Evolutionary conservation across 2,329 filamentous ascomycete genomes (phyloP).

Genomic region (Trichoderma hamatum): DNA sequence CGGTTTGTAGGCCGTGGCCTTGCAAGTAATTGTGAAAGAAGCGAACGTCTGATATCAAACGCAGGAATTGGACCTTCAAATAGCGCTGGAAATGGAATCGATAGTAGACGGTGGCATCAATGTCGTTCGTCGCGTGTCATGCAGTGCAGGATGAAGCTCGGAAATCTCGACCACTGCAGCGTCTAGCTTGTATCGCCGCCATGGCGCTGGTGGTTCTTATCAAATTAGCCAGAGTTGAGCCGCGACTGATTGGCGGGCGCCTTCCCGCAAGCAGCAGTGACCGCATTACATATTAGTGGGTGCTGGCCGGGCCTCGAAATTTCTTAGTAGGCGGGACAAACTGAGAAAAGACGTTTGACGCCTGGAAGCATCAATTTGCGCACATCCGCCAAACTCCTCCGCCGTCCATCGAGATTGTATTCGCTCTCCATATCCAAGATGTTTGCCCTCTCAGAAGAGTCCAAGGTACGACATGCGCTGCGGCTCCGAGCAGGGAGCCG

Average conservation of each 20-base stretch:
- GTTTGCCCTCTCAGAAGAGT: conserved; percentile 86
- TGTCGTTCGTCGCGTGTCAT: conserved; percentile 22
- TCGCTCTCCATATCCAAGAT: conserved; percentile 43
- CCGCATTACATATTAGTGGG: conserved; percentile 13
- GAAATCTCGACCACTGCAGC: conserved; percentile 22
- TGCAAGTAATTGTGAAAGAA: not conserved
- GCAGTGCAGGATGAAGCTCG: conserved; percentile 23
- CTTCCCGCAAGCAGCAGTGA: conserved; percentile 11
- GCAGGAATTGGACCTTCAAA: not conserved
- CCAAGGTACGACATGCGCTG: conserved; percentile 68
- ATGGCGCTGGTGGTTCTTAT: not conserved
- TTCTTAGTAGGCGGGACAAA: conserved; percentile 21
- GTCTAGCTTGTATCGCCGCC: not conserved
- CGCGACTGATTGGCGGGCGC: conserved; percentile 27
- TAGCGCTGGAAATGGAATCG: not conserved
- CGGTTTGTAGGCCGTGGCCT: conserved; percentile 28
- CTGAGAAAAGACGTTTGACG: not conserved
- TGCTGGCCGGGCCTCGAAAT: conserved; percentile 24
- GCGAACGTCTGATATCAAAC: not conserved
- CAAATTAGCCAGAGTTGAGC: conserved; percentile 39
- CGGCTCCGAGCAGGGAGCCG: not conserved
- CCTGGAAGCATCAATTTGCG: conserved; percentile 24
- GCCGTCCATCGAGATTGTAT: not conserved
- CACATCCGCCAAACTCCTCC: not conserved
- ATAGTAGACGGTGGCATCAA: not conserved